Evolutionary conservation across 2,329 filamentous ascomycete species (phyloP).

Genomic region (Periconia sp.): DNA sequence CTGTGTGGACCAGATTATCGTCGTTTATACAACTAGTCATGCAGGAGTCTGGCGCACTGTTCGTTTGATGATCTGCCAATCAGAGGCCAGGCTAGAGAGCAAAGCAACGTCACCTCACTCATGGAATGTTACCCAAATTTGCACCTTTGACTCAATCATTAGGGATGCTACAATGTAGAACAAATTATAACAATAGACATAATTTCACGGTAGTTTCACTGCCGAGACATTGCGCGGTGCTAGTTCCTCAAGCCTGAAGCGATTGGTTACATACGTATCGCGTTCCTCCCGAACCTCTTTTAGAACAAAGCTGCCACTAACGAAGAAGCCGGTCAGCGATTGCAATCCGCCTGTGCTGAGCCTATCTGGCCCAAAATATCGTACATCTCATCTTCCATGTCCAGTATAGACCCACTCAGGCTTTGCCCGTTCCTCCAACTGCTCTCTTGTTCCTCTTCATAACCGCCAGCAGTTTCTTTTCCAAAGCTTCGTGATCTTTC

Average conservation of each 20-base stretch:
- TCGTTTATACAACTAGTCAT: not conserved
- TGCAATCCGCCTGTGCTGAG: not conserved
- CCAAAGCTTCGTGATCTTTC: conserved; percentile 39
- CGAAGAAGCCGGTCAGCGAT: not conserved
- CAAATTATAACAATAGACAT: too few relatives aligned
- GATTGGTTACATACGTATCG: too few relatives aligned
- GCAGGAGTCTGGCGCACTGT: not conserved
- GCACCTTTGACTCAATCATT: too few relatives aligned
- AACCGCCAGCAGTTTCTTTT: conserved; percentile 38
- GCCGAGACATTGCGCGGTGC: too few relatives aligned
- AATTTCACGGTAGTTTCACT: too few relatives aligned
- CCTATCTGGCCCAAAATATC: not conserved
- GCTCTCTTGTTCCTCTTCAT: conserved; percentile 43
- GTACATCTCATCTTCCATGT: not conserved
- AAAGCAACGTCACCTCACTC: not conserved
- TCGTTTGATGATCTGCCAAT: not conserved
- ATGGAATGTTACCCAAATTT: not conserved
- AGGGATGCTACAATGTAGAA: too few relatives aligned
- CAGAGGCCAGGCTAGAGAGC: not conserved
- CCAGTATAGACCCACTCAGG: not conserved
- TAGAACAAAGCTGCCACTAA: not conserved
- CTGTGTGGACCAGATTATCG: not conserved
- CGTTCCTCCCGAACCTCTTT: not conserved
- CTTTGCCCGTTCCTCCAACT: conserved; percentile 10
- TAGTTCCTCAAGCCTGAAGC: too few relatives aligned